phyloP scores from a whole-genome alignment of 805 yeast species.

The Starmera quercuum region DNA sequence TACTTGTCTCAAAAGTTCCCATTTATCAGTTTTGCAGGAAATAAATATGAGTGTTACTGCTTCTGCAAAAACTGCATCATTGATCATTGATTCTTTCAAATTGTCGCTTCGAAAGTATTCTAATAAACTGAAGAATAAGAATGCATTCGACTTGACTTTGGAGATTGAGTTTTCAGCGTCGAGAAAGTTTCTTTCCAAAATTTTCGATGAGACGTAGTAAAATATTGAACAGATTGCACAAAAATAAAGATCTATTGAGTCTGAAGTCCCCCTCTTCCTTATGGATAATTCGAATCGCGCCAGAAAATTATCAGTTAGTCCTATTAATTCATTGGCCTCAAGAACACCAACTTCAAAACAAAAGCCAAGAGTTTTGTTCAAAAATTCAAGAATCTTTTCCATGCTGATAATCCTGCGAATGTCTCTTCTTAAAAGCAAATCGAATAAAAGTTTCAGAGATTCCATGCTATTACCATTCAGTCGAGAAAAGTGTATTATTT shows the following conservation, averaged over 20 bases:
- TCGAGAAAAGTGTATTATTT: conserved; percentile 1
- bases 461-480: conserved; percentile 3
- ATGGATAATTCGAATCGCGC: conserved; percentile 11
- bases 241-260: conserved; percentile 13
- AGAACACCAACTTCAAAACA: conserved; percentile 5
- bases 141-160: not conserved
- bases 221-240: conserved; percentile 12
- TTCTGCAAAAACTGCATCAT: conserved; percentile 9
- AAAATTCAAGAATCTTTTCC: conserved; percentile 3
- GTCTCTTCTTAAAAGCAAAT: conserved; percentile 2
- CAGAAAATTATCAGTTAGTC: conserved; percentile 13
- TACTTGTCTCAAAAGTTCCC: conserved; percentile 7
- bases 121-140: conserved; percentile 11
- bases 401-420: conserved; percentile 1
- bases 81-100: conserved; percentile 6
- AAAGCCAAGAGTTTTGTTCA: conserved; percentile 9
- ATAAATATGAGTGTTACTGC: conserved; percentile 11
- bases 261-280: conserved; percentile 11
- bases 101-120: conserved; percentile 5
- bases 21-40: conserved; percentile 4
- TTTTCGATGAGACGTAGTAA: conserved; percentile 8
- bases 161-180: not conserved
- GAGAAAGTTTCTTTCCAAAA: conserved; percentile 8
- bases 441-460: not conserved
- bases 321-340: conserved; percentile 9